Percentiles rank a stretch among this genome's conserved stretches.
phyloP scores from a whole-genome alignment of 2,329 filamentous ascomycete genomes.

The Onygenales sp. region DNA sequence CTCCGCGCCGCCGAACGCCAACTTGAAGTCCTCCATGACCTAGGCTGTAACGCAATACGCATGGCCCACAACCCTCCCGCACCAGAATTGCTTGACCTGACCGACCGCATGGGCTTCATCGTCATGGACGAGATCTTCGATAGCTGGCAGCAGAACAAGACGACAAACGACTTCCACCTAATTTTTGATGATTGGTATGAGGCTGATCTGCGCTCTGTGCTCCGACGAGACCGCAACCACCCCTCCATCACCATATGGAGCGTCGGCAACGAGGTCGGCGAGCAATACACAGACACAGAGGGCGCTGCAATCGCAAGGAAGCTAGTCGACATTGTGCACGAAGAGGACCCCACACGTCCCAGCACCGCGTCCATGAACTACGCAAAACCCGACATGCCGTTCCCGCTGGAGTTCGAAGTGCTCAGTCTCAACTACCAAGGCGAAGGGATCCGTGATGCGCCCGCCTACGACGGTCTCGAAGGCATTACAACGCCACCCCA shows the following conservation, averaged over 20 bases:
- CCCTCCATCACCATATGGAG: constrained; percentile 46
- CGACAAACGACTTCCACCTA: constrained; percentile 40
- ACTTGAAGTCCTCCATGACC: constrained; percentile 40
- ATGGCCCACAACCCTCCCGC: constrained; percentile 48
- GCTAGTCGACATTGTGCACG: constrained; percentile 34
- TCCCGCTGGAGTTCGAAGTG: constrained; percentile 37
- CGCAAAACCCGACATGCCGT: constrained; percentile 31
- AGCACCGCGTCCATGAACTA: constrained; percentile 40
- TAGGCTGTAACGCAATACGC: constrained; percentile 43
- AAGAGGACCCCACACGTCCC: constrained; percentile 42
- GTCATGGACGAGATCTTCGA: constrained; percentile 49
- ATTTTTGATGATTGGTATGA: constrained; percentile 48
- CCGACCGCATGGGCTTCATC: constrained; percentile 42
- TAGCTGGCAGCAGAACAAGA: constrained; percentile 40
- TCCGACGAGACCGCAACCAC: constrained; percentile 48
- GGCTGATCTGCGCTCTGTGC: constrained; percentile 41
- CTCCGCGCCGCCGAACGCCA: constrained; percentile 40
- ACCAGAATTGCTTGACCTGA: constrained; percentile 40
- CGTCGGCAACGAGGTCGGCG: constrained; percentile 45
- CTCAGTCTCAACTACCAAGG: constrained; percentile 49
- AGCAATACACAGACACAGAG: constrained; percentile 32
- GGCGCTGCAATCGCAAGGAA: constrained; percentile 23
- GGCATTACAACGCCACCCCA: constrained; percentile 21
- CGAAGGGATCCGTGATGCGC: constrained; percentile 33
- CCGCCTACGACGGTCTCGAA: constrained; percentile 19